Percentiles rank a stretch among this genome's conserved stretches.
Conservation (phyloP, 2,329 filamentous ascomycete genomes). For the Thelonectria discophora region DNA sequence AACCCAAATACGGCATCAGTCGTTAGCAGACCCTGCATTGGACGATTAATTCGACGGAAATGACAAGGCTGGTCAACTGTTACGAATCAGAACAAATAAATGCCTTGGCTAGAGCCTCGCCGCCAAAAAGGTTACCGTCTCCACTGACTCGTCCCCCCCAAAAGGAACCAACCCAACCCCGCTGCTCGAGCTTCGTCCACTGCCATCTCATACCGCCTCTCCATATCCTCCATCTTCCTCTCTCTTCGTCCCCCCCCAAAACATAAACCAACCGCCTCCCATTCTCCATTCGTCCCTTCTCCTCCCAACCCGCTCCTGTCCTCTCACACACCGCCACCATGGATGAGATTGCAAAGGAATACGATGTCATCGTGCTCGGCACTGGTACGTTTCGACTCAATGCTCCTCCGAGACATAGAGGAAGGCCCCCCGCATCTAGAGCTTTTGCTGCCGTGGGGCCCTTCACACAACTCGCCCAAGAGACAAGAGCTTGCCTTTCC, state of each 20-base stretch:
- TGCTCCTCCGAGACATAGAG: constrained; percentile 24
- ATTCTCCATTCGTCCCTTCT: constrained; percentile 10
- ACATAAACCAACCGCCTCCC: constrained; percentile 12
- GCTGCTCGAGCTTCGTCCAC: constrained; percentile 32
- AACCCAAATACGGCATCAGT: no score
- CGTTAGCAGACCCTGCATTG: no score
- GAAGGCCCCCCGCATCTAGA: constrained; percentile 37
- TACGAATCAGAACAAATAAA: constrained; percentile 1
- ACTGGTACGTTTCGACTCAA: constrained; percentile 73
- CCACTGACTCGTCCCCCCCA: constrained; percentile 8
- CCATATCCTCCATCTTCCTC: no score
- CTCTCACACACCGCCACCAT: constrained; percentile 60
- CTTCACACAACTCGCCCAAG: neutral
- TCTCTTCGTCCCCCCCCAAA: constrained; percentile 26
- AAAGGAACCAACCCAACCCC: constrained; percentile 21
- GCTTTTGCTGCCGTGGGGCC: constrained; percentile 22
- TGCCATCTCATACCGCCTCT: constrained; percentile 30
- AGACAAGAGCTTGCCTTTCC: constrained; percentile 9
- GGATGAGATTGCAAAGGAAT: constrained; percentile 98
- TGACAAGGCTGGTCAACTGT: constrained; percentile 13
- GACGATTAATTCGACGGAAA: neutral
- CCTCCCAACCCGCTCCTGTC: constrained; percentile 24
- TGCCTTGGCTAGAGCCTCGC: constrained; percentile 12
- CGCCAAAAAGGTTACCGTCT: neutral
- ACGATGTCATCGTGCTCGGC: constrained; percentile 98